Base-by-base conservation (phyloP, 192 early-diverging fungal species). In the Oehlia diaphana region DNA sequence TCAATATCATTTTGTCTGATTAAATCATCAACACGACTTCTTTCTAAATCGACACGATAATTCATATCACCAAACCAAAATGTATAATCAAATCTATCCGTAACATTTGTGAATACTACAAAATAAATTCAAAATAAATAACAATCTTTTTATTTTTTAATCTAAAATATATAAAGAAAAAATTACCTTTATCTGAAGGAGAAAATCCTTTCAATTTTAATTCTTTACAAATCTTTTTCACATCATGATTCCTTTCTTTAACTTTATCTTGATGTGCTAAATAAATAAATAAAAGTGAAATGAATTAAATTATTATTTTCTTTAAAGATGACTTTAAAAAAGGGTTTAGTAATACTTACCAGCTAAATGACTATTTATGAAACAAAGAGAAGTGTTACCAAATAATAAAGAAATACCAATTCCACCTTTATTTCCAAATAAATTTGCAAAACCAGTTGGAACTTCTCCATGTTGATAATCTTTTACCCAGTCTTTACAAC, bases 11-110 rank as follows among this genome's bases (percentile, higher is more conserved):
- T 86, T 65, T 82, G 76, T 9, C 78, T 65, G 0, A 94, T 67
- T 19, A 85, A 81, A 2, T 84, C 78, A 9, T 90, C 84, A 3
- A 89, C 92, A 37, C 84, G 77, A 3, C 80, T 74, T 69, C 93
- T 84, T 0, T 85, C 64, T 9, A 91, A 75, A 33, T 87, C 80
- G 42, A 96, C 83, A 13, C 94, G 86, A 75, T 96, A 95, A 76
- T 96, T 96, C 50, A 95, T 81, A 81, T 96, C 94, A 47, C 94
- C 94, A 62, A 95, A 85, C 84, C 91, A 92, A 61, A 96, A 91
- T 7, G 83, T 83, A 49, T 87, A 87, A 76, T 89, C 88, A 80
- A 89, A 89, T 37, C 82, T 85, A 13, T 89, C 84, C 14, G 85
- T 83, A 33, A 89, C 81, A 78, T 87, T 79, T 33, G 39, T n/a